Conservation (phyloP, 164 flowering plant species). For the Magnolia kwangsiensis region DNA sequence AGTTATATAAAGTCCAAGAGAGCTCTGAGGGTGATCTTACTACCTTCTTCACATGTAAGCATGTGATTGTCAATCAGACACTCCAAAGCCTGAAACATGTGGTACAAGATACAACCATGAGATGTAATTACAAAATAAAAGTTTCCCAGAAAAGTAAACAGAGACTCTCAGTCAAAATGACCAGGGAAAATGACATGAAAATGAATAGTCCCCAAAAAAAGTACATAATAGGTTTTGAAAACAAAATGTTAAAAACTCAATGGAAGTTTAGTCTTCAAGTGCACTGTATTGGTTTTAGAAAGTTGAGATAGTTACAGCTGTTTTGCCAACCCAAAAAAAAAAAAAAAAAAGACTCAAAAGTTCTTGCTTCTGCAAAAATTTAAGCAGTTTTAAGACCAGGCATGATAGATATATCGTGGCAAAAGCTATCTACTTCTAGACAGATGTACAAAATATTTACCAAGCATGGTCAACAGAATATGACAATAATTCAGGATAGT, state of each 20-base stretch:
- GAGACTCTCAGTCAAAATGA: background rate
- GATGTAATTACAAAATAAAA: background rate
- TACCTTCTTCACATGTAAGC: constrained; percentile 95
- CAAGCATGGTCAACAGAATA: background rate
- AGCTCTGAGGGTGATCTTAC: background rate
- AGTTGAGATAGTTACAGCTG: background rate
- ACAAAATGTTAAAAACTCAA: background rate
- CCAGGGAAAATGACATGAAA: background rate
- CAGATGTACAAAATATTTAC: background rate
- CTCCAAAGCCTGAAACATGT: constrained; percentile 87
- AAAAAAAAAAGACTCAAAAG: background rate
- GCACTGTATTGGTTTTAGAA: constrained; percentile 3
- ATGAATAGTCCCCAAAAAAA: background rate
- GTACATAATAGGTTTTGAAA: background rate
- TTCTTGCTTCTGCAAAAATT: background rate
- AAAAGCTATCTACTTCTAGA: background rate
- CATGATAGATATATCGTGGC: background rate
- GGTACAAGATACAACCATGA: constrained; percentile 3
- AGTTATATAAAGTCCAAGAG: background rate
- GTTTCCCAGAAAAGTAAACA: constrained; percentile 1
- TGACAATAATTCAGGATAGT: background rate
- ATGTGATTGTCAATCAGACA: constrained; percentile 88
- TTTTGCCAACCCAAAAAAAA: background rate
- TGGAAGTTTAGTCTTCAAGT: background rate
- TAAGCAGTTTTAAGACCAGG: background rate